phyloP scores from a whole-genome alignment of 176 grass and related monocot genomes.

The Zoysia japonica region DNA sequence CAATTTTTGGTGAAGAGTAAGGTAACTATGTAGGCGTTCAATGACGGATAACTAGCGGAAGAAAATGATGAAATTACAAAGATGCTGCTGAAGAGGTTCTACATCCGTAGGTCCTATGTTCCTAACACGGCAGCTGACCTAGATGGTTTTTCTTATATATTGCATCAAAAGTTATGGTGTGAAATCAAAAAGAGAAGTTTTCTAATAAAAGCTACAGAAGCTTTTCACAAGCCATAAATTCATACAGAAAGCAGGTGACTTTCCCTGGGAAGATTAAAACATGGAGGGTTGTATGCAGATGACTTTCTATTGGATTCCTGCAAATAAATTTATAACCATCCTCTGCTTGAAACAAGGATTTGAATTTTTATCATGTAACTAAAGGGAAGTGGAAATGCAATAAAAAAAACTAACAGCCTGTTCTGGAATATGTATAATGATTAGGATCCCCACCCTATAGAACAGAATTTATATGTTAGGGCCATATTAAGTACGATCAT shows the following conservation, averaged over 20 bases:
- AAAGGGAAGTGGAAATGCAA: not conserved
- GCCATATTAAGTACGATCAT: not conserved
- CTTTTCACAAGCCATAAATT: not conserved
- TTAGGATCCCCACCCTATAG: not conserved
- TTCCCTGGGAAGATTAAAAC: not conserved
- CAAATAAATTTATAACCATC: not conserved
- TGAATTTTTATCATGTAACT: not conserved
- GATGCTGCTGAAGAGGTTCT: constrained; percentile 10
- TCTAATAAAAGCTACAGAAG: not conserved
- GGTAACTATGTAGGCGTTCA: not conserved
- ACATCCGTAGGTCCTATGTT: not conserved
- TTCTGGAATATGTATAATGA: constrained; percentile 15
- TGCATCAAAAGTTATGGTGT: too few species aligned
- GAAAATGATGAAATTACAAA: constrained; percentile 23
- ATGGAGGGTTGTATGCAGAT: too few species aligned
- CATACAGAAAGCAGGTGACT: not conserved
- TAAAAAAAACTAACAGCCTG: constrained; percentile 2
- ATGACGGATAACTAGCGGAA: constrained; percentile 12
- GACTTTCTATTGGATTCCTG: too few species aligned
- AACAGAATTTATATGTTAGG: not conserved
- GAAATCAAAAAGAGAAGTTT: not conserved
- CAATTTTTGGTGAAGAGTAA: not conserved
- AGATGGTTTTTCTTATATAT: constrained; percentile 2
- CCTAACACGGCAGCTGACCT: constrained; percentile 16
- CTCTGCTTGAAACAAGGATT: constrained; percentile 25